phyloP scores from a whole-genome alignment of 228 moss, liverwort and hornwort genomes.

The Sphagnum fallax region DNA sequence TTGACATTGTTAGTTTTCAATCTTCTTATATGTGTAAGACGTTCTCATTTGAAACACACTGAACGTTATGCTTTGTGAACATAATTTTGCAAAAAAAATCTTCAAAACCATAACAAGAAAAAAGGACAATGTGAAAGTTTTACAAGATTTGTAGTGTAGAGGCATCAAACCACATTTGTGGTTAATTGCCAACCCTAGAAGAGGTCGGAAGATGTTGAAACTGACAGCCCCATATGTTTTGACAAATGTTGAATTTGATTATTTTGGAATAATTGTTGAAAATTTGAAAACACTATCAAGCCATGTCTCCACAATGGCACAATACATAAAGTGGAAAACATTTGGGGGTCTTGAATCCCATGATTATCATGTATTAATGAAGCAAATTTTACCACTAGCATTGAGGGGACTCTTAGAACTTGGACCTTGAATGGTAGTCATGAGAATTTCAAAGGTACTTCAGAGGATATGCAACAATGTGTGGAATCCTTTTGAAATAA shows the following conservation, averaged over 20 bases:
- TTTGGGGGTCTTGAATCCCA: not conserved
- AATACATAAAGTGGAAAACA: not conserved
- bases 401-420: not conserved
- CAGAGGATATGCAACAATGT: not conserved
- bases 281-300: not conserved
- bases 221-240: not conserved
- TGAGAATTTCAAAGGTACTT: not conserved
- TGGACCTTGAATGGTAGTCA: not conserved
- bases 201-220: not conserved
- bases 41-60: not conserved
- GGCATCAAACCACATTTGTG: not conserved
- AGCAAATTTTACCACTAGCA: not conserved
- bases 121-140: not conserved
- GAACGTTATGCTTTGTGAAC: not conserved
- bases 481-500: not conserved
- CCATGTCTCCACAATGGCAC: not conserved
- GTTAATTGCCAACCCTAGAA: not conserved
- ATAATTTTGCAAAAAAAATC: not conserved
- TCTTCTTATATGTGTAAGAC: not conserved
- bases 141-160: not conserved
- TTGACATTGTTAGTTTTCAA: not conserved
- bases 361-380: not conserved
- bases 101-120: not conserved
- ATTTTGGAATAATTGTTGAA: not conserved
- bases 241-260: not conserved